Percentiles rank a stretch among this genome's conserved stretches.
These are phyloP conservation scores for Gossypium aridum DNA, from an alignment of 441 rosid species.

Conservation along the genomic window DNA sequence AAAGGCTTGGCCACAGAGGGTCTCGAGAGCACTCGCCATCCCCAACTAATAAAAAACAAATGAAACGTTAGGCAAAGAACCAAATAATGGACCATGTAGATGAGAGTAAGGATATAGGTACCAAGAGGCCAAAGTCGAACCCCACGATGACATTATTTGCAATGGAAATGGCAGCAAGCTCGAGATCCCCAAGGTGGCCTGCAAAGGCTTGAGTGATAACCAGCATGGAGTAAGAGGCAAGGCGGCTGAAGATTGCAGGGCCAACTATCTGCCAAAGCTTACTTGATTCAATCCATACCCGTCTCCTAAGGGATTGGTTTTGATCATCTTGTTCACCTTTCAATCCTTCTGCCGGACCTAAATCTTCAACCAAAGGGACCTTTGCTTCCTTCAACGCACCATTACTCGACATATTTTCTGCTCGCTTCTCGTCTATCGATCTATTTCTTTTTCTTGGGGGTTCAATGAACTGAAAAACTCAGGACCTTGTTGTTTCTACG, in stretches of 20 bases:
- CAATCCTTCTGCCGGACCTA: background rate
- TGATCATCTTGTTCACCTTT: constrained; percentile 4
- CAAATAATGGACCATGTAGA: background rate
- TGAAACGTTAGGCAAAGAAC: background rate
- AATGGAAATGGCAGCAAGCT: constrained; percentile 75
- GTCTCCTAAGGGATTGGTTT: constrained; percentile 19
- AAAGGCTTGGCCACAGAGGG: constrained; percentile 77
- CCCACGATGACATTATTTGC: constrained; percentile 63
- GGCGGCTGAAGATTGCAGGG: constrained; percentile 65
- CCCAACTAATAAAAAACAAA: constrained; percentile 36
- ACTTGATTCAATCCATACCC: constrained; percentile 61
- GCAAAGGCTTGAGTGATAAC: constrained; percentile 86
- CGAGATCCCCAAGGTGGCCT: constrained; percentile 78
- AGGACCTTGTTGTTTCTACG: background rate
- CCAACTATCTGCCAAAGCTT: constrained; percentile 82
- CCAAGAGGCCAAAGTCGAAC: constrained; percentile 78
- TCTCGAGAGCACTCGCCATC: constrained; percentile 92
- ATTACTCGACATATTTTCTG: constrained; percentile 18
- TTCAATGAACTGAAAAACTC: background rate
- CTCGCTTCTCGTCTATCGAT: background rate
- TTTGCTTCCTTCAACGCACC: constrained; percentile 30
- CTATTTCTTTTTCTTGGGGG: background rate
- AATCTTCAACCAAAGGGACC: constrained; percentile 30
- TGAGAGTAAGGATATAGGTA: constrained; percentile 15
- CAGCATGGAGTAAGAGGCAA: constrained; percentile 67